Conservation (phyloP, 345 rosid genomes). For the Lepidium didymum region DNA sequence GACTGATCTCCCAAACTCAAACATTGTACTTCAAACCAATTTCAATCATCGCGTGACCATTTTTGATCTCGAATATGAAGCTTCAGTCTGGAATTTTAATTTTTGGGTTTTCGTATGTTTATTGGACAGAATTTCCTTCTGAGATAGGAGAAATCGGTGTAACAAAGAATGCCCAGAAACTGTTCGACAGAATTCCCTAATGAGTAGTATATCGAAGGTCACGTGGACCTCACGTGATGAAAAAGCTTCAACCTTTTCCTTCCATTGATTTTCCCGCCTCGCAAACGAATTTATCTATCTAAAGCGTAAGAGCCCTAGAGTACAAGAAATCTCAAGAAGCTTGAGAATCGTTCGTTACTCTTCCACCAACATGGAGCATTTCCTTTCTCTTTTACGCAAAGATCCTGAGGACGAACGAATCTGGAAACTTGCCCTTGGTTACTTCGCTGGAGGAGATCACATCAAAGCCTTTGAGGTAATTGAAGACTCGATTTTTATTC, state of each 20-base stretch:
- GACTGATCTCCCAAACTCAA: no score
- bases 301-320: background rate
- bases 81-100: no score
- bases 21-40: no score
- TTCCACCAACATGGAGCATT: background rate
- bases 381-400: background rate
- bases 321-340: background rate
- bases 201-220: background rate
- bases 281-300: background rate
- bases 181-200: background rate
- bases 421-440: background rate
- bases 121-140: no score
- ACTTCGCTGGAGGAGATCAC: background rate
- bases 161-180: background rate
- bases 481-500: background rate
- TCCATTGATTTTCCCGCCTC: background rate
- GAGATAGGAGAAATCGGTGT: background rate
- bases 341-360: background rate
- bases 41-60: no score
- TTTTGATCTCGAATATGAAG: no score
- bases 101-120: no score
- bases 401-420: background rate
- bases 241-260: background rate
- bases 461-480: conserved; percentile 13
- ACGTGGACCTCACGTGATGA: background rate